Base-by-base conservation (phyloP, 371 early-diverging fungal species). In the Mortierella sp. region DNA sequence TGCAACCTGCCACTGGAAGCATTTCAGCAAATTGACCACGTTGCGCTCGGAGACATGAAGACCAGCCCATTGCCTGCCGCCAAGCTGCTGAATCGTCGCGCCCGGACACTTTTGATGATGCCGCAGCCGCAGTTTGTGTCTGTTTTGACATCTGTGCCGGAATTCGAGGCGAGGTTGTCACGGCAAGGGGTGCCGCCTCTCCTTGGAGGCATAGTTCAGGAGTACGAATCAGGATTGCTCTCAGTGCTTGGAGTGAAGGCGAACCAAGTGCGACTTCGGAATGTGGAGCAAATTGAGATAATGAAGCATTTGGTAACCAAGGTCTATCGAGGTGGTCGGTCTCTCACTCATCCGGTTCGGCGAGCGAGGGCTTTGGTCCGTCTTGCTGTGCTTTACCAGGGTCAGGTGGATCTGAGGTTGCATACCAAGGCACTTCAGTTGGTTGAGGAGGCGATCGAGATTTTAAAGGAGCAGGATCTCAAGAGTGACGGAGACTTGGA, bases 401-500 rank as follows among this genome's bases (percentile, higher is more conserved):
- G 37, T 11, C 40, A 44, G 7, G 16, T 63, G 8, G 71, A 76
- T 24, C 41, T 34, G n/a, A 43, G n/a, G 4, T 19, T 73, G 44
- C 79, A 58, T 31, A 65, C 67, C 47, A 71, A 84, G 41, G 73
- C 84, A 0, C 26, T 68, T 0, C 41, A 66, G 29, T 31, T 74
- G 16, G 66, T 72, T 24, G 65, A 68, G 4, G 80, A 84, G 65
- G 80, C 85, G 1, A 72, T 76, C 16, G 78, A 84, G 63, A 64
- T 73, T 29, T 61, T 80, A 19, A 79, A 84, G 68, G 75, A 50
- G 11, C 64, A 79, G 71, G 72, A 79, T 22, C 87, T 88, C 40
- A 87, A 76, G 11, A 41, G 78, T 5, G 92, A 91, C 61, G 66
- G 47, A 11, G 77, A 80, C 9, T 55, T 91, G n/a, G 70, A 89